Evolutionary conservation across 331 rosid species (phyloP), one percentile per base, ranked within the genome.

Genomic region (Erythrophleum ivorense): DNA sequence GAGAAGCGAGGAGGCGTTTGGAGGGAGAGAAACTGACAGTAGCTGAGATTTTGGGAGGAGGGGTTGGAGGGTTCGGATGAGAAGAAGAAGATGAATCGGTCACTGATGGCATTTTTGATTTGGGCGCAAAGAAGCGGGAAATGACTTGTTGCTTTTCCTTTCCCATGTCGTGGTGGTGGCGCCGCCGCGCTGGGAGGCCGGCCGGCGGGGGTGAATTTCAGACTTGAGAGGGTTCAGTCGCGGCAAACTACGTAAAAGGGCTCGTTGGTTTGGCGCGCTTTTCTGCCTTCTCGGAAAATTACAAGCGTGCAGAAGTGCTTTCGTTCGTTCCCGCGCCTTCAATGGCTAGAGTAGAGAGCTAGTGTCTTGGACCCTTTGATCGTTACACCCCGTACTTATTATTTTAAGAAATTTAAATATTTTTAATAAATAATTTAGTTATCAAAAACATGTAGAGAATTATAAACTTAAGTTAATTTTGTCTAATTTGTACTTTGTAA

Each of bases 61-160:
- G 92, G 64, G 77, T 80, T 54, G 72, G 81, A 64, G 83, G 89
- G 75, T 71, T 77, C 19, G 65, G 84, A 65, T 62, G 76, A 60
- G 77, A 31, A 46, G 86, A 36, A 52, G 86, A 58, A 38, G 84
- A 75, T 34, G 85, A 19, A 0, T 78, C 84, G 50, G 87, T 79
- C 71, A 75, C 36, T 52, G 86, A 31, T 7, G 87, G 81, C 19
- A 83, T 18, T 77, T 87, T 78, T 81, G 94, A 43, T 89, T 93
- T 93, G 66, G 94, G 92, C 2, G 97, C 94, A 77, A 95, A 93
- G 94, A 90, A 95, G 73, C 96, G 97, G 41, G 99, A 93, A 18
- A 95, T 88, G 3, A 91, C 91, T 79, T 89, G 98, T 60, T 95
- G 99, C 81, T 91, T 93, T 74, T 93, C 94, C 80, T 95, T 93